A percentile compares a stretch with the other conserved stretches of the same genome.
Conservation (phyloP, 495 filamentous ascomycete species). For the Lasiosphaeria ovina region DNA sequence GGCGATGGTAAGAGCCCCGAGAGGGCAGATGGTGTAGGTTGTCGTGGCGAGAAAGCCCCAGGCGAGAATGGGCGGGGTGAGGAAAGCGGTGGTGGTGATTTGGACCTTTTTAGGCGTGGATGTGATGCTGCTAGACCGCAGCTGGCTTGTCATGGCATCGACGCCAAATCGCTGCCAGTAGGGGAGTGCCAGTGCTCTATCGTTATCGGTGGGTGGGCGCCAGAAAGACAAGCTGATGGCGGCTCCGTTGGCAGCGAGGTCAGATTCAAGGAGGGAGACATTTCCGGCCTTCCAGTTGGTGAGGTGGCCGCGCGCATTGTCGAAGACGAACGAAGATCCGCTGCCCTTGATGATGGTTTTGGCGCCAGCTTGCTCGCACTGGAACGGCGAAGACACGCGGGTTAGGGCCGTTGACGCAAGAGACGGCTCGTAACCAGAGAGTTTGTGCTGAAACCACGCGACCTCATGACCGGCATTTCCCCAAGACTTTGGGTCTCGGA, state of each 20-base stretch:
- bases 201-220: constrained; percentile 59
- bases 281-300: constrained; percentile 32
- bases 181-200: constrained; percentile 40
- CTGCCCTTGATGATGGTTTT: constrained; percentile 11
- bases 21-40: constrained; percentile 46
- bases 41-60: constrained; percentile 54
- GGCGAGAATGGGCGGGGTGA: constrained; percentile 51
- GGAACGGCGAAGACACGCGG: background rate
- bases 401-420: background rate
- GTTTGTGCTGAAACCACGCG: constrained; percentile 27
- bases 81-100: constrained; percentile 37
- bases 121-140: constrained; percentile 38
- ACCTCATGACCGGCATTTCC: constrained; percentile 27
- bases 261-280: constrained; percentile 28
- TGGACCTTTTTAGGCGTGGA: constrained; percentile 32
- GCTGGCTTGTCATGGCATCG: constrained; percentile 39
- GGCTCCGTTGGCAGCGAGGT: constrained; percentile 37
- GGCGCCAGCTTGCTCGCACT: background rate
- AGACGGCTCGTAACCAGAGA: constrained; percentile 3
- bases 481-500: constrained; percentile 20
- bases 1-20: constrained; percentile 43
- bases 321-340: constrained; percentile 37
- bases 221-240: constrained; percentile 38
- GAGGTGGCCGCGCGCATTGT: constrained; percentile 39
- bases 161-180: constrained; percentile 40